Evolutionary conservation across 176 grass and related monocot genomes (phyloP).

Genomic region (Aegilops tauschii): DNA sequence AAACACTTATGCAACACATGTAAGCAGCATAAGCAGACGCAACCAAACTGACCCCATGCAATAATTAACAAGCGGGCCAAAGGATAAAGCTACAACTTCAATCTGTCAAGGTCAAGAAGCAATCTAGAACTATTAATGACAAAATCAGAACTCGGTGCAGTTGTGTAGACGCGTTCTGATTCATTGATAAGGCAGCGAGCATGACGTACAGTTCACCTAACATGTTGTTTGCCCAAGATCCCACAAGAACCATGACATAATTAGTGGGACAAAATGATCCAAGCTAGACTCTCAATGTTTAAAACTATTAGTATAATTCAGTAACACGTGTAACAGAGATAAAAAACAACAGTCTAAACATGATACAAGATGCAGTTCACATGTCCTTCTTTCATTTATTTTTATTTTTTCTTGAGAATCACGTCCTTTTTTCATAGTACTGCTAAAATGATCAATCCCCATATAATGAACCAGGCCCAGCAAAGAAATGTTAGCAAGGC

Average conservation of each 20-base stretch:
- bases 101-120: neutral
- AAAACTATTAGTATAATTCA: slow-evolving; percentile 16
- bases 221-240: neutral
- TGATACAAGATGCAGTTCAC: neutral
- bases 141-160: neutral
- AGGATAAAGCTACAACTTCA: neutral
- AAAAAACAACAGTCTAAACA: neutral
- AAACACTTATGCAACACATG: neutral
- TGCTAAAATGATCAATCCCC: neutral
- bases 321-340: neutral
- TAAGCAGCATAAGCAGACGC: neutral
- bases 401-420: neutral
- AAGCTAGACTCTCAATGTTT: slow-evolving; percentile 3
- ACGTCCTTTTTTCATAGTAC: neutral
- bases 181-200: neutral
- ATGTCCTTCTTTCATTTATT: neutral
- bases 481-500: neutral
- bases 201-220: neutral
- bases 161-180: neutral
- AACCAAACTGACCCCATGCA: neutral
- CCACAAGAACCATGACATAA: neutral
- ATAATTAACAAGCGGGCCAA: neutral
- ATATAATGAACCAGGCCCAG: neutral
- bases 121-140: neutral
- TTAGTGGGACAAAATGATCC: slow-evolving; percentile 1